These are phyloP conservation scores for Boletus sp. DNA, from an alignment of 768 basidiomycete genomes.

Conservation along the genomic window DNA sequence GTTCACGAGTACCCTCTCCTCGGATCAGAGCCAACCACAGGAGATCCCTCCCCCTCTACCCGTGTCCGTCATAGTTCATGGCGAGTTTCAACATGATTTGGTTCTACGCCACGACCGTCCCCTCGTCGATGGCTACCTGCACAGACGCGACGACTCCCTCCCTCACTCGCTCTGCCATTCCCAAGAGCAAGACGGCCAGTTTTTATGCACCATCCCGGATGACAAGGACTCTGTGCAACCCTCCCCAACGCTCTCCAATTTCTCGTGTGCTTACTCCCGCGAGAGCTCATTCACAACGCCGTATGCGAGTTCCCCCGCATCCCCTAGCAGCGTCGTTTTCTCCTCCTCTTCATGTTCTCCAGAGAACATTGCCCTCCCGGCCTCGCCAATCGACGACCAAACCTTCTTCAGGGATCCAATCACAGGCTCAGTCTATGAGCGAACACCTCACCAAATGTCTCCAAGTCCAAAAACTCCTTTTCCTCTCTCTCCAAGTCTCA, in stretches of 20 bases:
- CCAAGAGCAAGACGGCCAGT: slow-evolving; percentile 18
- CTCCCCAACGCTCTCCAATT: slow-evolving; percentile 28
- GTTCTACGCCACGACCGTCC: slow-evolving; percentile 16
- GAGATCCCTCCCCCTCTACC: slow-evolving; percentile 25
- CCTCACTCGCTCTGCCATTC: background rate
- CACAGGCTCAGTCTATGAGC: background rate
- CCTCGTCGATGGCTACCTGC: slow-evolving; percentile 8
- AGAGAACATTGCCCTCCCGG: slow-evolving; percentile 26
- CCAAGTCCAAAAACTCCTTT: background rate
- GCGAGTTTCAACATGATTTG: slow-evolving; percentile 27
- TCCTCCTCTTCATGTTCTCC: slow-evolving; percentile 14
- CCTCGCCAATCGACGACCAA: slow-evolving; percentile 19
- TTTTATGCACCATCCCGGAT: slow-evolving; percentile 13
- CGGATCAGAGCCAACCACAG: slow-evolving; percentile 30
- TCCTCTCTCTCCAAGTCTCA: slow-evolving; percentile 5
- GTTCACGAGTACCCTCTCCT: slow-evolving; percentile 34
- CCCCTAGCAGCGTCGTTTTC: slow-evolving; percentile 21
- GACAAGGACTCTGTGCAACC: slow-evolving; percentile 27
- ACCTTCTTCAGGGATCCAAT: background rate
- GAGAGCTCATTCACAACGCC: slow-evolving; percentile 27
- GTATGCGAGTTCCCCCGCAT: slow-evolving; percentile 19
- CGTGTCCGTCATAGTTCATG: slow-evolving; percentile 31
- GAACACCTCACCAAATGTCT: background rate
- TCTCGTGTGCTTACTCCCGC: slow-evolving; percentile 26
- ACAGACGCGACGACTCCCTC: slow-evolving; percentile 17